Evolutionary conservation across 345 rosid species (phyloP).

Genomic region (Lepidium didymum): DNA sequence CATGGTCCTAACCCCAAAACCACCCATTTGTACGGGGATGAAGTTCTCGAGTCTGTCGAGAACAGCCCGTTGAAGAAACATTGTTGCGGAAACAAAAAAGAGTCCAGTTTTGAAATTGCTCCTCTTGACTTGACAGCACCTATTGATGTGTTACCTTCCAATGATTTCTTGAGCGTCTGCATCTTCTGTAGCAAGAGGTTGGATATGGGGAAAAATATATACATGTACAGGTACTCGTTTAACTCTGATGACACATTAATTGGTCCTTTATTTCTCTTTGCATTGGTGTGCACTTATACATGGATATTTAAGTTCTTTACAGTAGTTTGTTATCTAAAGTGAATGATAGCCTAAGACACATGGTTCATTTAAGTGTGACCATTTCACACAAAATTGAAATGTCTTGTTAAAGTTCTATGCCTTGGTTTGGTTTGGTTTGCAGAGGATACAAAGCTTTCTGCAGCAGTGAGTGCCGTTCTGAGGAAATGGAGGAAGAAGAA

Average conservation of each 20-base stretch:
- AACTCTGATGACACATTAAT: too few species aligned
- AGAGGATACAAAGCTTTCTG: slow-evolving; percentile 88
- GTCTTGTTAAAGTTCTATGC: neutral
- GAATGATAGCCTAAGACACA: neutral
- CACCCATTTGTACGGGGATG: slow-evolving; percentile 74
- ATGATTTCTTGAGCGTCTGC: slow-evolving; percentile 70
- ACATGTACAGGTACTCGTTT: slow-evolving; percentile 66
- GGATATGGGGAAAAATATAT: slow-evolving; percentile 61
- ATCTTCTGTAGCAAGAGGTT: slow-evolving; percentile 52
- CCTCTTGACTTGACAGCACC: neutral
- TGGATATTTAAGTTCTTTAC: neutral
- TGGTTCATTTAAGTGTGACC: neutral
- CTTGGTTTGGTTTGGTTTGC: slow-evolving; percentile 16
- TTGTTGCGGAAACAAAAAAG: slow-evolving; percentile 23
- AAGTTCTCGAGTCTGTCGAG: slow-evolving; percentile 50
- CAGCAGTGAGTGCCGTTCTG: slow-evolving; percentile 55
- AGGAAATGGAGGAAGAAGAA: slow-evolving; percentile 32
- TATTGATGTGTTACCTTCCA: slow-evolving; percentile 12
- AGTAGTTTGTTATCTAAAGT: neutral
- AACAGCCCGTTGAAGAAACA: slow-evolving; percentile 13
- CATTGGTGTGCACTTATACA: neutral
- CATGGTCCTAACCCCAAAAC: slow-evolving; percentile 81
- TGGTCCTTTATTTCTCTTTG: too few species aligned
- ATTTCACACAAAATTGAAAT: neutral
- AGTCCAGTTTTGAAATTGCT: slow-evolving; percentile 19